A percentile compares a stretch with the other conserved stretches of the same genome.
These are phyloP conservation scores for Dendrobium huoshanense DNA, from an alignment of 106 monocot genomes.

Conservation along the genomic window DNA sequence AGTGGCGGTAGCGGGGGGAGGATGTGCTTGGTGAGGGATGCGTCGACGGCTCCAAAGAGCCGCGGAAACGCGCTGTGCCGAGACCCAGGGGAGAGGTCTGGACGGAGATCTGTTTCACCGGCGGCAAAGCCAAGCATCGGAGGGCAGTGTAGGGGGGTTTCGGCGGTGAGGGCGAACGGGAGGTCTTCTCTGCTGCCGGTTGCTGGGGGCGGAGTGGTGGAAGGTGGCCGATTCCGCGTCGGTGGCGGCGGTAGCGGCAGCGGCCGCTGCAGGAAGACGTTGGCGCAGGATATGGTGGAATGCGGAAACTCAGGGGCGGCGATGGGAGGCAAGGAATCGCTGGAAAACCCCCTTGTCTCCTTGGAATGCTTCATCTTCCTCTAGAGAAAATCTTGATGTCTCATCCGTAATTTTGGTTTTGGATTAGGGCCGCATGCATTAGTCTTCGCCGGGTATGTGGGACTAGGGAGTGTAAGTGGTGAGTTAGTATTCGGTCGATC, in stretches of 20 bases:
- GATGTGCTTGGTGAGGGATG: neutral
- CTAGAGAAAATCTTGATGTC: neutral
- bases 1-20: neutral
- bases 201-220: neutral
- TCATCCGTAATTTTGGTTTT: neutral
- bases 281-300: neutral
- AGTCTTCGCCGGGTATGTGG: neutral
- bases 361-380: slow-evolving; percentile 16
- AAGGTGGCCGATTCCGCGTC: neutral
- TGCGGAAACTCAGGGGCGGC: too few species aligned
- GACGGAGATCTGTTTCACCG: slow-evolving; percentile 5
- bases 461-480: neutral
- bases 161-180: neutral
- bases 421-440: neutral
- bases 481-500: neutral
- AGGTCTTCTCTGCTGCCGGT: neutral
- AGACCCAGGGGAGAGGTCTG: slow-evolving; percentile 6
- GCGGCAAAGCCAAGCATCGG: neutral
- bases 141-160: neutral
- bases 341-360: slow-evolving; percentile 10
- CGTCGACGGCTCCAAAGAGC: neutral
- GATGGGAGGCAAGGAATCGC: neutral
- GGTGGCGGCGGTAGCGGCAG: neutral
- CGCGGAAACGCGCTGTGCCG: neutral
- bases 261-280: neutral